Percentiles rank a stretch among this genome's conserved stretches.
Conservation (phyloP, 306 rosid genomes). For the Quercus rubra region DNA sequence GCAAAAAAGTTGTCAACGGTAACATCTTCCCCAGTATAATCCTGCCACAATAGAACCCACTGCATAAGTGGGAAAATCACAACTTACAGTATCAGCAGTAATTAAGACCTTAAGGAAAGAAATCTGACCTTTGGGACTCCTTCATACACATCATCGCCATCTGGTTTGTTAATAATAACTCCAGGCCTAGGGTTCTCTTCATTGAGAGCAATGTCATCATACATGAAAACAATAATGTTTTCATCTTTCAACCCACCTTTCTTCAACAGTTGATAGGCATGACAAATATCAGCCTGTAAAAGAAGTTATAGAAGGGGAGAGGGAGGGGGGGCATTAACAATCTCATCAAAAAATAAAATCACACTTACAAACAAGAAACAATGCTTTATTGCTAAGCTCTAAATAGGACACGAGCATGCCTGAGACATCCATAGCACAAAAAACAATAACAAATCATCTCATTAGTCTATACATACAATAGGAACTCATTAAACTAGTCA, state of each 20-base stretch:
- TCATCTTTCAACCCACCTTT: conserved; percentile 89
- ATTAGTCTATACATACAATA: not conserved
- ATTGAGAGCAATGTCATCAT: conserved; percentile 78
- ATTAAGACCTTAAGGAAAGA: not conserved
- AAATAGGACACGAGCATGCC: not conserved
- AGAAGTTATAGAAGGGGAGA: not conserved
- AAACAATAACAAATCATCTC: not conserved
- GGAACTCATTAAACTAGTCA: not conserved
- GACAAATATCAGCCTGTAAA: conserved; percentile 82
- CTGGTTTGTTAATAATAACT: conserved; percentile 80
- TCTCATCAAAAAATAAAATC: conserved; percentile 7
- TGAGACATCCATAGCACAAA: not conserved
- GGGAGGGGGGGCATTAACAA: not conserved
- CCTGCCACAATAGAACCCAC: conserved; percentile 45
- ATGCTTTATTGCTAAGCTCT: not conserved
- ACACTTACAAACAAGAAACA: not conserved
- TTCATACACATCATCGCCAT: conserved; percentile 78
- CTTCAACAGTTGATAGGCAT: conserved; percentile 86
- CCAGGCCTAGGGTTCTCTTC: conserved; percentile 89
- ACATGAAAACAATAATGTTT: conserved; percentile 96
- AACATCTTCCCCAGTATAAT: conserved; percentile 78
- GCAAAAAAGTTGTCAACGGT: conserved; percentile 66
- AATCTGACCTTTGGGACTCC: conserved; percentile 88
- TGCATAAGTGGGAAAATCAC: conserved; percentile 1
- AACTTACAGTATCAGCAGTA: not conserved